Evolutionary conservation across 2,329 filamentous ascomycete genomes (phyloP).

Genomic region (Purpureocillium takamizusanense): DNA sequence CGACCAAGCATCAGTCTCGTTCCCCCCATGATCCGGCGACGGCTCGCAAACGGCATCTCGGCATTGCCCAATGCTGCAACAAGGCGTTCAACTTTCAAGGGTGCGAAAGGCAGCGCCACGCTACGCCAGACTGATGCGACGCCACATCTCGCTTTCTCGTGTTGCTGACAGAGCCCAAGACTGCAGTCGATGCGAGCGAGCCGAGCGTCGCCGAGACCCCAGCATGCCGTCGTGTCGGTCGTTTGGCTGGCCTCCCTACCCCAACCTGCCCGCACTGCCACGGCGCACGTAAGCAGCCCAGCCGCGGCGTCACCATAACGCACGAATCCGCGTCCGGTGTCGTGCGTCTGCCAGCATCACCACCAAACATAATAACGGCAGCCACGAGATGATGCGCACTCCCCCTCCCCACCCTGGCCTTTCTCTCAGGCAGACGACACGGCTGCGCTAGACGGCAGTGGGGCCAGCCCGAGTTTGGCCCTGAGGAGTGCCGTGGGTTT

Average conservation of each 20-base stretch:
- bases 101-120: not conserved
- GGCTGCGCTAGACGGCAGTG: too few relatives aligned
- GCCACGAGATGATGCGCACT: too few relatives aligned
- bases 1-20: too few relatives aligned
- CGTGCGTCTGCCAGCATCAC: too few relatives aligned
- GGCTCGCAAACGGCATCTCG: not conserved
- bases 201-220: not conserved
- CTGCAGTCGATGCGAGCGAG: not conserved
- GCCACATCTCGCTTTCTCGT: conserved; percentile 1
- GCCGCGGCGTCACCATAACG: not conserved
- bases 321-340: not conserved
- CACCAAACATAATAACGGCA: too few relatives aligned
- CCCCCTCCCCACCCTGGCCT: too few relatives aligned
- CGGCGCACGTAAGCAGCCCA: not conserved
- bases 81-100: too few relatives aligned
- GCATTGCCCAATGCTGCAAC: not conserved
- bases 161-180: not conserved
- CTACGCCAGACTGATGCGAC: not conserved
- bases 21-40: too few relatives aligned
- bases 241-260: too few relatives aligned
- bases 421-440: too few relatives aligned
- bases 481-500: too few relatives aligned
- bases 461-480: too few relatives aligned
- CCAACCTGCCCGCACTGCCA: not conserved
- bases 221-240: not conserved